phyloP scores from a whole-genome alignment of 208 protist genomes.

The Herpetomonas tarakana region DNA sequence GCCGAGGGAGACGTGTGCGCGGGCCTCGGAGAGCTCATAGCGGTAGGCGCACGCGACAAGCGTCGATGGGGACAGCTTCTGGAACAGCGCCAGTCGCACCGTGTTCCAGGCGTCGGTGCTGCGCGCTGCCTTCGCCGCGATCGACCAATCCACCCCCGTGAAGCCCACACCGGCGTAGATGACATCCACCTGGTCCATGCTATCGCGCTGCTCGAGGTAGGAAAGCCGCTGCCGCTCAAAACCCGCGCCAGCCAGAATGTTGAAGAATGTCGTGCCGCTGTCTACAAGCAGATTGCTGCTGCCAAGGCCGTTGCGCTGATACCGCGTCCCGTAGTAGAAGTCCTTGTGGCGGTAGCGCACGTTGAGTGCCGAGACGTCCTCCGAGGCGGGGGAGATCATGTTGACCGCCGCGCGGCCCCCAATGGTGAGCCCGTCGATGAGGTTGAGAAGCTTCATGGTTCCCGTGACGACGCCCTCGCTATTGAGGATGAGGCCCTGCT shows the following conservation, averaged over 20 bases:
- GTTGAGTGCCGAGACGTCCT: conserved; percentile 60
- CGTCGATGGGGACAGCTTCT: conserved; percentile 55
- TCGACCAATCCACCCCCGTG: conserved; percentile 73
- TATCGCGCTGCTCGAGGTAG: conserved; percentile 70
- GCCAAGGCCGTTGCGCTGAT: conserved; percentile 82
- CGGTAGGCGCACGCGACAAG: conserved; percentile 70
- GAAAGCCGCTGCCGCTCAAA: conserved; percentile 81
- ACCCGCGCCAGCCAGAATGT: conserved; percentile 73
- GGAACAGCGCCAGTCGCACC: conserved; percentile 64
- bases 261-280: conserved; percentile 79
- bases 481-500: conserved; percentile 60
- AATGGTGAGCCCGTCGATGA: conserved; percentile 69
- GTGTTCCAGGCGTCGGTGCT: conserved; percentile 64
- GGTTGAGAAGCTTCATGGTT: conserved; percentile 37
- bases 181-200: conserved; percentile 55
- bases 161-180: conserved; percentile 82
- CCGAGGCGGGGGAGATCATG: conserved; percentile 77
- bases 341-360: conserved; percentile 70
- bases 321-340: conserved; percentile 65
- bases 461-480: conserved; percentile 54
- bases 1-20: conserved; percentile 54
- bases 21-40: conserved; percentile 52
- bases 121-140: conserved; percentile 74
- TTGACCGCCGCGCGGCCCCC: conserved; percentile 59
- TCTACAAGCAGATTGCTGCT: conserved; percentile 85